These are phyloP conservation scores for Trametes villosa DNA, from an alignment of 768 basidiomycete species.

Conservation along the genomic window DNA sequence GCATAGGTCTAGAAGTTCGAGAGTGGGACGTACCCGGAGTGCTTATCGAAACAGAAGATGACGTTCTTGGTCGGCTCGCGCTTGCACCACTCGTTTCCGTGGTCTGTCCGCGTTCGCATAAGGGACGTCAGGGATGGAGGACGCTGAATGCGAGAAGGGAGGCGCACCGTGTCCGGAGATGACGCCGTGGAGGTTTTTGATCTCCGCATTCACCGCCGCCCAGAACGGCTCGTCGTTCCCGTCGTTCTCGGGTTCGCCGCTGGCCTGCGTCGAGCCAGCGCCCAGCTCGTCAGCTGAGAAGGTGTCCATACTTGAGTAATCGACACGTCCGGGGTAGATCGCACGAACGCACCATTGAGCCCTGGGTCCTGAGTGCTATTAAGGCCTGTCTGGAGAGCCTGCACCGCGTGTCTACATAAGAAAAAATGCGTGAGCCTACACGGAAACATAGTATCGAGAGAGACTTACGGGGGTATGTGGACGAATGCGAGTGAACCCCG, in stretches of 20 bases:
- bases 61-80: constrained; percentile 64
- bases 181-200: constrained; percentile 69
- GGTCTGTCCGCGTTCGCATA: constrained; percentile 48
- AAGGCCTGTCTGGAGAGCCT: constrained; percentile 39
- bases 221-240: constrained; percentile 66
- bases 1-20: no score
- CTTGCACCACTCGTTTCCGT: constrained; percentile 81
- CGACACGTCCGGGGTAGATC: background rate
- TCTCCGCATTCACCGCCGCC: constrained; percentile 57
- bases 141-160: no score
- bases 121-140: background rate
- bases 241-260: constrained; percentile 38
- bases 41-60: constrained; percentile 79
- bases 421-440: background rate
- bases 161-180: constrained; percentile 70
- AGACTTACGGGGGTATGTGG: constrained; percentile 71
- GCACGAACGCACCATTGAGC: constrained; percentile 42
- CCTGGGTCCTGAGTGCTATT: constrained; percentile 48
- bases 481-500: constrained; percentile 71
- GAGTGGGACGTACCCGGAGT: constrained; percentile 71
- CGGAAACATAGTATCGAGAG: background rate
- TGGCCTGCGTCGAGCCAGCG: constrained; percentile 64
- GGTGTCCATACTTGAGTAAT: background rate
- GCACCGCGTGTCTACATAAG: constrained; percentile 36
- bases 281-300: constrained; percentile 53